These are phyloP conservation scores for Ambispora gerdemannii DNA, from an alignment of 192 early-diverging fungal species.

Conservation along the genomic window DNA sequence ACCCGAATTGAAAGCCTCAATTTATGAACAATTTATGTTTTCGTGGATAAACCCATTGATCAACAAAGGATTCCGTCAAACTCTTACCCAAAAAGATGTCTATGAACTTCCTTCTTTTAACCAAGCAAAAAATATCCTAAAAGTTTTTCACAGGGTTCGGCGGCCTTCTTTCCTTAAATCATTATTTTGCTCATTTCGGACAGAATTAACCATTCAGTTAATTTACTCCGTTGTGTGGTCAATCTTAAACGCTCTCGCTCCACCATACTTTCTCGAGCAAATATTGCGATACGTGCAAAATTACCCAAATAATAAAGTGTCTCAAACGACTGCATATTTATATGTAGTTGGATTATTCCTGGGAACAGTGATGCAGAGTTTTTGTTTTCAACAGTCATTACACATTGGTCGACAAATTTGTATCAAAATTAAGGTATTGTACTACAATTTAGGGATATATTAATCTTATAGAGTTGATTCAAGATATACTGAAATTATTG, in stretches of 20 bases:
- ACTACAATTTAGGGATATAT: conserved; percentile 7
- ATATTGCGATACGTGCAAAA: conserved; percentile 57
- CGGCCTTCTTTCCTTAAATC: conserved; percentile 37
- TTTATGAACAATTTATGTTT: conserved; percentile 33
- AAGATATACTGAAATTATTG: conserved; percentile 51
- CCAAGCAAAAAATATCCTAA: conserved; percentile 39
- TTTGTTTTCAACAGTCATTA: conserved; percentile 50
- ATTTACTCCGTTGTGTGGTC: conserved; percentile 34
- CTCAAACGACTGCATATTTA: conserved; percentile 46
- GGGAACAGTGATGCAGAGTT: conserved; percentile 42
- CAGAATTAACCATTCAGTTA: conserved; percentile 45
- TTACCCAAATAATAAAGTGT: conserved; percentile 27
- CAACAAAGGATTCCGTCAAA: conserved; percentile 18
- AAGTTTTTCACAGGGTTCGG: conserved; percentile 31
- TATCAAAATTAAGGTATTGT: conserved; percentile 49
- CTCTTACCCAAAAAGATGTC: conserved; percentile 11
- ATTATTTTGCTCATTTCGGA: conserved; percentile 38
- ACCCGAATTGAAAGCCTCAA: conserved; percentile 26
- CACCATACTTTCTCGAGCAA: conserved; percentile 57
- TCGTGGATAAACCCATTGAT: conserved; percentile 39
- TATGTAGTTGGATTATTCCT: conserved; percentile 61
- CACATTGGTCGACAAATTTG: conserved; percentile 64
- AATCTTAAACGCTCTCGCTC: conserved; percentile 40
- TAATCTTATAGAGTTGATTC: conserved; percentile 43
- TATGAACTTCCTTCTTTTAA: conserved; percentile 3